Percentiles rank a stretch among this genome's conserved stretches.
phyloP scores from a whole-genome alignment of 2,329 filamentous ascomycete genomes.

The Tolypocladium tropicale region DNA sequence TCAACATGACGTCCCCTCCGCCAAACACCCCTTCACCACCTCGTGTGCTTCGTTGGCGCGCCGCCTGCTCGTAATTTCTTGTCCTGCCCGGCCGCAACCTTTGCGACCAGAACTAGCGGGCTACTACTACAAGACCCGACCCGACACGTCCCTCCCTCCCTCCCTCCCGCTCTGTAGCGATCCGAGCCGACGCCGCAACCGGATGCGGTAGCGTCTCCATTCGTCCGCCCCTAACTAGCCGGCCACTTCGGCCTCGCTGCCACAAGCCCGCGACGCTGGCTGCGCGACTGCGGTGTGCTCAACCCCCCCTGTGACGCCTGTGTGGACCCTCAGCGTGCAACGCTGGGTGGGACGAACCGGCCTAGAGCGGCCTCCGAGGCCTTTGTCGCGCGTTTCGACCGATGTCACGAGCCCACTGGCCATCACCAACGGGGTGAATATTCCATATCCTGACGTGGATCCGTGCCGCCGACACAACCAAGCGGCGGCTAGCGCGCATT shows the following conservation, averaged over 20 bases:
- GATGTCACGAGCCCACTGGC: not conserved
- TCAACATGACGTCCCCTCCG: not conserved
- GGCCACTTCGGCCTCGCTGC: not conserved
- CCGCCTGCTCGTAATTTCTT: not conserved
- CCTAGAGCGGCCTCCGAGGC: constrained; percentile 4
- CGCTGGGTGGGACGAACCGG: constrained; percentile 10
- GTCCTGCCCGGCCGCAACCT: not conserved
- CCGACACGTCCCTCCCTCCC: not conserved
- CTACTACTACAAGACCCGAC: not conserved
- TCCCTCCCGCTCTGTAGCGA: constrained; percentile 3
- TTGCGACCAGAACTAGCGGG: not conserved
- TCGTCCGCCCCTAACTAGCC: not conserved
- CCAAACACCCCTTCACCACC: not conserved
- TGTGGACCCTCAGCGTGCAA: constrained; percentile 7
- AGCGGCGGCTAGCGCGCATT: not conserved
- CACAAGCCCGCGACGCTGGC: not conserved
- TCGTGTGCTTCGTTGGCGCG: not conserved
- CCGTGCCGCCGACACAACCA: not conserved
- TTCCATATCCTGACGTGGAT: not conserved
- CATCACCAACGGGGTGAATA: not conserved
- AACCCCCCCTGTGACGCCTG: constrained; percentile 5
- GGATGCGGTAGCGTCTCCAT: constrained; percentile 2
- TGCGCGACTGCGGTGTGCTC: not conserved
- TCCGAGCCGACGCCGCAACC: constrained; percentile 8
- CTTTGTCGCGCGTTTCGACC: not conserved